Conservation (phyloP, 2,329 filamentous ascomycete genomes). For the Fusarium verticillioides region DNA sequence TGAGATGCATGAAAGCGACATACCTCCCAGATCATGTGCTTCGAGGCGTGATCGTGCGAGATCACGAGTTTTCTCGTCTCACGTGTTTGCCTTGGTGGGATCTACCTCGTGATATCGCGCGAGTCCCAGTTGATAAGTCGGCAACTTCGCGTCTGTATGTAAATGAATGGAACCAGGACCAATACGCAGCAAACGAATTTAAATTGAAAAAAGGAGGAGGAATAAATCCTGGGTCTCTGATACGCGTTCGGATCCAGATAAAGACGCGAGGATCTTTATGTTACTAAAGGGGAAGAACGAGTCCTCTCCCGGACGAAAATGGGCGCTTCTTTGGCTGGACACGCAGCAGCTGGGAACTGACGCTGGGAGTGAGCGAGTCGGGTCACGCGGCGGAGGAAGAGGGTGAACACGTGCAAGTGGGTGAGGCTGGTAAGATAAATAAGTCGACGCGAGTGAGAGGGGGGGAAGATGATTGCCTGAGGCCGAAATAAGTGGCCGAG, state of each 20-base stretch:
- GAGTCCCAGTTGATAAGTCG: constrained; percentile 47
- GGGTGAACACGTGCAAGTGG: constrained; percentile 55
- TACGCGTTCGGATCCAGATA: constrained; percentile 25
- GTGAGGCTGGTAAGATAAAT: constrained; percentile 52
- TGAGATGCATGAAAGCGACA: constrained; percentile 49
- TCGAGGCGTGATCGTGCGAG: constrained; percentile 45
- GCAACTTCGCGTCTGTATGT: constrained; percentile 33
- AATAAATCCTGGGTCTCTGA: constrained; percentile 13
- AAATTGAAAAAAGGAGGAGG: constrained; percentile 9
- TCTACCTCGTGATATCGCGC: constrained; percentile 62
- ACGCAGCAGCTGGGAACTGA: constrained; percentile 32
- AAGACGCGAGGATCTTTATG: constrained; percentile 44
- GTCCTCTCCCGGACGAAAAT: constrained; percentile 8
- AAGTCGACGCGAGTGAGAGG: constrained; percentile 35
- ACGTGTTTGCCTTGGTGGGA: constrained; percentile 56
- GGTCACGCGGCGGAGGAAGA: constrained; percentile 54
- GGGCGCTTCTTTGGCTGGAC: constrained; percentile 20
- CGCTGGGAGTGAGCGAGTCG: constrained; percentile 43
- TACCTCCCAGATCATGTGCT: constrained; percentile 61
- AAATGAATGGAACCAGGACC: background rate
- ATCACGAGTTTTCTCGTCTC: constrained; percentile 59
- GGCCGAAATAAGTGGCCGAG: constrained; percentile 27
- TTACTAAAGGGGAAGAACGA: constrained; percentile 41
- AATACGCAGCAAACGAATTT: constrained; percentile 14
- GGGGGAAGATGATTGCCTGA: constrained; percentile 37